These are phyloP conservation scores for Venturiaceae sp. DNA, from an alignment of 2,329 filamentous ascomycete species.

Conservation along the genomic window DNA sequence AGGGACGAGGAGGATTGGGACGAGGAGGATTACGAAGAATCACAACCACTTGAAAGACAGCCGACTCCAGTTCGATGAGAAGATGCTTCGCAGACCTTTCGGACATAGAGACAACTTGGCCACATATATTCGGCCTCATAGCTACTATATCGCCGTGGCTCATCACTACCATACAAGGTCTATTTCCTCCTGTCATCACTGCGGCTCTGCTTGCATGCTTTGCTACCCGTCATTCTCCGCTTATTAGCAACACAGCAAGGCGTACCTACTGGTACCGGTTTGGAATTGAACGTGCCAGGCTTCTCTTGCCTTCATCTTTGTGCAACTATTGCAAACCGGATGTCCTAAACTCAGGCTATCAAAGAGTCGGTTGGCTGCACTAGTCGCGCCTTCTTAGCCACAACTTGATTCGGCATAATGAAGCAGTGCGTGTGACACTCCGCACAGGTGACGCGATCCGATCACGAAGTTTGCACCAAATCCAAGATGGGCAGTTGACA, in stretches of 20 bases:
- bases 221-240: conserved; percentile 71
- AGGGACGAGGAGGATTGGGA: conserved; percentile 7
- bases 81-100: not conserved
- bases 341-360: too few species aligned
- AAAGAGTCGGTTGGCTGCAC: too few species aligned
- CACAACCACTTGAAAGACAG: not conserved
- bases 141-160: conserved; percentile 48
- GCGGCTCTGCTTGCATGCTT: conserved; percentile 65
- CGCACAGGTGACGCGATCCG: too few species aligned
- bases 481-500: not conserved
- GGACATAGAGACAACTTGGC: too few species aligned
- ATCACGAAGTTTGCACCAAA: too few species aligned
- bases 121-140: conserved; percentile 64
- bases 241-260: conserved; percentile 66
- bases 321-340: conserved; percentile 96
- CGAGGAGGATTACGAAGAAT: not conserved
- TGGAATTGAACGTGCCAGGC: conserved; percentile 73
- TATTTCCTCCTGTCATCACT: conserved; percentile 70
- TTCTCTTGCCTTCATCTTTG: conserved; percentile 92
- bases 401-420: too few species aligned
- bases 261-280: conserved; percentile 69
- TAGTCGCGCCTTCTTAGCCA: too few species aligned
- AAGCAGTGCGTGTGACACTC: too few species aligned
- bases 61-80: not conserved
- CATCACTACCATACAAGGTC: conserved; percentile 68